These are phyloP conservation scores for Fragilaria radians DNA, from an alignment of 108 stramenopile genomes.

Conservation along the genomic window DNA sequence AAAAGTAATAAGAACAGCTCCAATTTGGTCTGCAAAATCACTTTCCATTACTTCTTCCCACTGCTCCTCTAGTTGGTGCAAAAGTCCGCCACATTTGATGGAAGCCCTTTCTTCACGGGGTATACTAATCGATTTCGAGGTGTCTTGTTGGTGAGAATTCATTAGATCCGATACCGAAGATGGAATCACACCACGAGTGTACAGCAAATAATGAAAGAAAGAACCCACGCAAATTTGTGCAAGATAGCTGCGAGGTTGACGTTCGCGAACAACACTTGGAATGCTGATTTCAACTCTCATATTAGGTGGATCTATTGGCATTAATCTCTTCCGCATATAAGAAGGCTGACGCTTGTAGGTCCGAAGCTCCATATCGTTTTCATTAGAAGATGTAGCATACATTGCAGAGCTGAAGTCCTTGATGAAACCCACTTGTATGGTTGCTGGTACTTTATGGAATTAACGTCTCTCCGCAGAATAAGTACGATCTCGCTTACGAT, in stretches of 20 bases:
- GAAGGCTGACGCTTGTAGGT: too few relatives aligned
- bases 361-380: too few relatives aligned
- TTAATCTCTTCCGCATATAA: too few relatives aligned
- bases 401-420: too few relatives aligned
- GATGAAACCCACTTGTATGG: too few relatives aligned
- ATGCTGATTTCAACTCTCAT: slow-evolving; percentile 2
- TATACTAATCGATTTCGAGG: background rate
- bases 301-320: background rate
- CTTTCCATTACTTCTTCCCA: slow-evolving; percentile 1
- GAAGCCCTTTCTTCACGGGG: background rate
- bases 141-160: background rate
- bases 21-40: background rate
- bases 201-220: background rate
- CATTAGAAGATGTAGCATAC: too few relatives aligned
- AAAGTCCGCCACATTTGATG: background rate
- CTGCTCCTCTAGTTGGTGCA: background rate
- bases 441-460: too few relatives aligned
- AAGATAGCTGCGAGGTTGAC: background rate
- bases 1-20: background rate
- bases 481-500: too few relatives aligned
- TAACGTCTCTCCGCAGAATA: too few relatives aligned
- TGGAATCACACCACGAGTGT: slow-evolving; percentile 3
- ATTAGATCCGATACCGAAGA: background rate
- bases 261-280: background rate
- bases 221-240: background rate